Evolutionary conservation across 129 eudicot species (phyloP).

Genomic region (Tagetes erecta): DNA sequence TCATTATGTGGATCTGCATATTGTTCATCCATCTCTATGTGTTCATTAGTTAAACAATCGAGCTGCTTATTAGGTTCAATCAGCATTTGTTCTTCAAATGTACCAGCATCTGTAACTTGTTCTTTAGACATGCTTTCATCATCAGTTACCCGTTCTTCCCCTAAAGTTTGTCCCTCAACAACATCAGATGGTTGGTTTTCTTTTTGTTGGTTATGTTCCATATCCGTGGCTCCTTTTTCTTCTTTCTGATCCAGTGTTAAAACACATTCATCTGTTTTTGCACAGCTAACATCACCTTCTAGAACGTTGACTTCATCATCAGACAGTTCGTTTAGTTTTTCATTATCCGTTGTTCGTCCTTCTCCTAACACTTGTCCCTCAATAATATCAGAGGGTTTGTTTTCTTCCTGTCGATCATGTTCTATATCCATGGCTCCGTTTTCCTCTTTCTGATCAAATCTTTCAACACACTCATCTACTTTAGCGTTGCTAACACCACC

Average conservation of each 20-base stretch:
- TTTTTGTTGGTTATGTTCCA: conserved; percentile 6
- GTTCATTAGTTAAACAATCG: neutral
- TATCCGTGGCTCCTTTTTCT: conserved; percentile 8
- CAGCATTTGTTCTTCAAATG: conserved; percentile 20
- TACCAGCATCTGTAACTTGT: conserved; percentile 1
- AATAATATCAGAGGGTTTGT: conserved; percentile 20
- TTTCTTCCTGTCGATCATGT: conserved; percentile 20
- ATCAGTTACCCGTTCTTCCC: conserved; percentile 7
- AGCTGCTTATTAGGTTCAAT: neutral
- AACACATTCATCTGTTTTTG: conserved; percentile 8
- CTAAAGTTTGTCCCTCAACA: conserved; percentile 14
- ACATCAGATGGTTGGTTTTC: conserved; percentile 21
- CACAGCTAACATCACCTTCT: conserved; percentile 9
- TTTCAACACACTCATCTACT: conserved; percentile 19
- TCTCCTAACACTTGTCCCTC: conserved; percentile 11
- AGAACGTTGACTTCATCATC: no score
- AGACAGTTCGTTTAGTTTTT: neutral
- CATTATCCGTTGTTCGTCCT: conserved; percentile 6
- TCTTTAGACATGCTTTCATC: conserved; percentile 13
- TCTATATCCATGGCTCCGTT: conserved; percentile 7
- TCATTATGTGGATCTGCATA: neutral
- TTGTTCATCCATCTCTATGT: conserved; percentile 9
- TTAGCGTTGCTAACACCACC: conserved; percentile 12
- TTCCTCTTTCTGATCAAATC: conserved; percentile 6
- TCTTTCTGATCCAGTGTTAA: neutral